Evolutionary conservation across 139 green algal species (phyloP).

Genomic region (Coelastrella sp.): DNA sequence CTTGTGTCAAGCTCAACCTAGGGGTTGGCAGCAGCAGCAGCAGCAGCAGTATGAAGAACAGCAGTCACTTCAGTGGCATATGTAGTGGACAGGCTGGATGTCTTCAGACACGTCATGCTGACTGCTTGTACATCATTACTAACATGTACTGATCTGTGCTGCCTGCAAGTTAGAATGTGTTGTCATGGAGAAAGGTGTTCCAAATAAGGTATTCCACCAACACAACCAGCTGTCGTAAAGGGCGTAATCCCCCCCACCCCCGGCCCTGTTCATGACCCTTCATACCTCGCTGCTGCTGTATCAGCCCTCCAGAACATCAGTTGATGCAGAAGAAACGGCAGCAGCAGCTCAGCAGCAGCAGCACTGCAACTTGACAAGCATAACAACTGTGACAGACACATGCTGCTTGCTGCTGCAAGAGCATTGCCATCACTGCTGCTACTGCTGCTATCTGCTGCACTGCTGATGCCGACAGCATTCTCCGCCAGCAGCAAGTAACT

Average conservation of each 20-base stretch:
- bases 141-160: too few species aligned
- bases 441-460: conserved; percentile 6
- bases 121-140: too few species aligned
- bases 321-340: conserved; percentile 27
- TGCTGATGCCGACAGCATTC: neutral
- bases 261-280: too few species aligned
- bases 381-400: conserved; percentile 32
- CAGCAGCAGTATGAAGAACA: neutral
- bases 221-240: too few species aligned
- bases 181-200: too few species aligned
- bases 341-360: conserved; percentile 39
- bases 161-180: too few species aligned
- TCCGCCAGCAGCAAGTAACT: conserved; percentile 25
- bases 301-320: conserved; percentile 9
- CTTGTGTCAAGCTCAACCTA: too few species aligned
- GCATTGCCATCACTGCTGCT: conserved; percentile 3
- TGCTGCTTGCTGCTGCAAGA: neutral
- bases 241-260: too few species aligned
- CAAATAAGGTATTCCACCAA: too few species aligned
- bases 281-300: conserved; percentile 27
- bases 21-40: neutral
- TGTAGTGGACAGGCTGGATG: too few species aligned
- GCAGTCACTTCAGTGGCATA: too few species aligned
- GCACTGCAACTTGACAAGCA: conserved; percentile 13
- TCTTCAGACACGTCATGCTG: too few species aligned